Percentiles rank a stretch among this genome's conserved stretches.
phyloP scores from a whole-genome alignment of 1,284 basidiomycete genomes.

The Leccinum subrobustum region DNA sequence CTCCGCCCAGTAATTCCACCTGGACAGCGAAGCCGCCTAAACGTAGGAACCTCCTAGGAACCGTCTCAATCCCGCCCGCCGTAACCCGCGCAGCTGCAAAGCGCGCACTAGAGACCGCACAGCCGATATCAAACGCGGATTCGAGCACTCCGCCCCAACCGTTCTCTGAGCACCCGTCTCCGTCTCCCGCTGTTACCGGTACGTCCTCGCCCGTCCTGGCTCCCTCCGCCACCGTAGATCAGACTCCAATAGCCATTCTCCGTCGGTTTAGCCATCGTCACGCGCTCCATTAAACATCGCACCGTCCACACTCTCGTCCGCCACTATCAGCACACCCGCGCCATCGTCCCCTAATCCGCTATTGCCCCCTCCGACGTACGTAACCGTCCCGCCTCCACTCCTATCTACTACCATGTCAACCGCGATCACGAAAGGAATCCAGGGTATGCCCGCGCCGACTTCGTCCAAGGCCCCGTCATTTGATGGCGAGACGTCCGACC shows the following conservation, averaged over 20 bases:
- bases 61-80: not conserved
- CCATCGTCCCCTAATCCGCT: not conserved
- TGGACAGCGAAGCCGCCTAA: not conserved
- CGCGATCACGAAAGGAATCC: not conserved
- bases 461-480: constrained; percentile 7
- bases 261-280: not conserved
- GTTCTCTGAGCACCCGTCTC: too few species aligned
- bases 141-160: not conserved
- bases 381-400: not conserved
- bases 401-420: not conserved
- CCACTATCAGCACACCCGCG: not conserved
- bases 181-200: not conserved
- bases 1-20: not conserved
- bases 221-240: not conserved
- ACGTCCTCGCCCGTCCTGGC: not conserved
- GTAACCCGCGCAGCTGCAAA: not conserved
- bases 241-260: not conserved
- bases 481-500: constrained; percentile 2
- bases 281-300: not conserved
- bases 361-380: not conserved
- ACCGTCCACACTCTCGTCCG: not conserved
- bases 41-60: not conserved
- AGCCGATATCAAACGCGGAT: not conserved
- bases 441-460: not conserved
- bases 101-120: not conserved